Evolutionary conservation across 768 basidiomycete species (phyloP).

Genomic region (Lactarius hatsudake): DNA sequence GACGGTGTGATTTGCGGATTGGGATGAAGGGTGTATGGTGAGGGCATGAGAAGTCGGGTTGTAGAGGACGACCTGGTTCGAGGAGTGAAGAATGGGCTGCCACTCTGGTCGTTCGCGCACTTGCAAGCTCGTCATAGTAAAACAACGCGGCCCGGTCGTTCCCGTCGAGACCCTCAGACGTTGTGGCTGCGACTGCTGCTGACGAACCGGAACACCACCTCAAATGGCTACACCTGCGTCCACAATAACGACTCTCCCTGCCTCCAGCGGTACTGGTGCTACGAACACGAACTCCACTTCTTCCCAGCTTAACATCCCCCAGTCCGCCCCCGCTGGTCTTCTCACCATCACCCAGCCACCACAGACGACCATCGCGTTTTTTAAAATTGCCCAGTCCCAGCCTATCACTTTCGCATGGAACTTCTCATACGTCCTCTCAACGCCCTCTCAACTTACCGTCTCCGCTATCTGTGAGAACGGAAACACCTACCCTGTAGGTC

Average conservation of each 20-base stretch:
- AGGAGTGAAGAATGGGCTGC: constrained; percentile 79
- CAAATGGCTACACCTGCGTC: background rate
- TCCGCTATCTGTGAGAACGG: constrained; percentile 82
- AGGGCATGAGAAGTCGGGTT: constrained; percentile 83
- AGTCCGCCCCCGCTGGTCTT: constrained; percentile 57
- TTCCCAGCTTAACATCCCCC: constrained; percentile 39
- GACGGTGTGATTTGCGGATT: constrained; percentile 3
- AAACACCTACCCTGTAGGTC: constrained; percentile 86
- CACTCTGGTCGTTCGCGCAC: constrained; percentile 37
- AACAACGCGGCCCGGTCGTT: background rate
- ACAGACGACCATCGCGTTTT: constrained; percentile 77
- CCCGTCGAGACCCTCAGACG: background rate
- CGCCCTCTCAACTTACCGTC: constrained; percentile 74
- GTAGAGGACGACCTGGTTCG: constrained; percentile 85
- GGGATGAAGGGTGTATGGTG: constrained; percentile 46
- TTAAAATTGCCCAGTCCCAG: constrained; percentile 75
- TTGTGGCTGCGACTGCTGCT: background rate
- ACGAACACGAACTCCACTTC: background rate
- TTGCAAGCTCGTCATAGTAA: background rate
- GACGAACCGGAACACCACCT: background rate
- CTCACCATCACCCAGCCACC: constrained; percentile 79
- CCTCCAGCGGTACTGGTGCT: background rate
- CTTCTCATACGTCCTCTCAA: constrained; percentile 67
- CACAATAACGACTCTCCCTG: background rate
- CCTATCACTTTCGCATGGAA: constrained; percentile 91